phyloP scores from a whole-genome alignment of 2,329 filamentous ascomycete species.

The Aspergillus pseudonomiae region DNA sequence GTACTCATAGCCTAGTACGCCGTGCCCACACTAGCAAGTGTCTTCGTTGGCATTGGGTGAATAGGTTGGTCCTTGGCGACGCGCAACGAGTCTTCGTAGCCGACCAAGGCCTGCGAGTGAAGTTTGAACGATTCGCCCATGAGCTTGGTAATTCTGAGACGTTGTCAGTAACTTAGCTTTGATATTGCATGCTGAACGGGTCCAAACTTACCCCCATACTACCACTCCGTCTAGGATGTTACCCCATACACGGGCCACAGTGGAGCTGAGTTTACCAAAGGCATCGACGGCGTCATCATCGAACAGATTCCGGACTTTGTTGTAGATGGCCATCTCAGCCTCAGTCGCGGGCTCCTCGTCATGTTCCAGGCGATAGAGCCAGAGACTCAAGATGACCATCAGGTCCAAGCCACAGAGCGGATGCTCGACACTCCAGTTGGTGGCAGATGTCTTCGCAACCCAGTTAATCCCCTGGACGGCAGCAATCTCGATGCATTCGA shows the following conservation, averaged over 20 bases:
- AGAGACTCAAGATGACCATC: slow-evolving; percentile 96
- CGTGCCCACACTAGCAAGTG: slow-evolving; percentile 46
- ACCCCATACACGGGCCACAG: slow-evolving; percentile 92
- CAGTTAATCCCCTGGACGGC: slow-evolving; percentile 93
- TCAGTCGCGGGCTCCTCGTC: slow-evolving; percentile 75
- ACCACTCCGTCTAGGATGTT: slow-evolving; percentile 98
- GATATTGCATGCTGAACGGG: slow-evolving; percentile 17
- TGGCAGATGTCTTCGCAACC: slow-evolving; percentile 96
- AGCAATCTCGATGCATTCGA: slow-evolving; percentile 95
- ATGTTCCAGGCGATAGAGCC: slow-evolving; percentile 99
- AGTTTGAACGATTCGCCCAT: slow-evolving; percentile 99
- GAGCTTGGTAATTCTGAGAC: slow-evolving; percentile 63
- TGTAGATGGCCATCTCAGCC: slow-evolving; percentile 47
- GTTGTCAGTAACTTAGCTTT: slow-evolving; percentile 47
- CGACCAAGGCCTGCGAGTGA: slow-evolving; percentile 89
- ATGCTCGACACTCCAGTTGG: slow-evolving; percentile 99
- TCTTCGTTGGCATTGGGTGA: slow-evolving; percentile 48
- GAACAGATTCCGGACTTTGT: slow-evolving; percentile 79
- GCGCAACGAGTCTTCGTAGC: slow-evolving; percentile 74
- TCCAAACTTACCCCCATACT: slow-evolving; percentile 88
- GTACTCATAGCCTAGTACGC: slow-evolving; percentile 38
- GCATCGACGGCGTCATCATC: slow-evolving; percentile 86
- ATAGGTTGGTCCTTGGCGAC: slow-evolving; percentile 45
- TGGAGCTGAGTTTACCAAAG: slow-evolving; percentile 88
- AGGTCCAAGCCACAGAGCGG: slow-evolving; percentile 94